Evolutionary conservation across 805 yeast species (phyloP).

Genomic region (Deakozyma indianensis): DNA sequence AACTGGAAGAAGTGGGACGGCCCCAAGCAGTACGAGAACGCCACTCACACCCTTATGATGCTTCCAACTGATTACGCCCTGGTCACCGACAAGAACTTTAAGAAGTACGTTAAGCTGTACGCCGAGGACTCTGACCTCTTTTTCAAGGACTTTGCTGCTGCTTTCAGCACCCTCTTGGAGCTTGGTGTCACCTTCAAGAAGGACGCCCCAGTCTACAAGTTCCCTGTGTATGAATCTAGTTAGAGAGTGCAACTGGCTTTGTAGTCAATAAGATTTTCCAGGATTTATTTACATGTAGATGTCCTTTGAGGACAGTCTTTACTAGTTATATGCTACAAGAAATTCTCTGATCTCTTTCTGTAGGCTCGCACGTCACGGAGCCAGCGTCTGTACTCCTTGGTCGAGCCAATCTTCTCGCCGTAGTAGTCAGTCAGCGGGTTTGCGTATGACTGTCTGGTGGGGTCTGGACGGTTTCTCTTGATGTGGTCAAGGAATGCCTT

Average conservation of each 20-base stretch:
- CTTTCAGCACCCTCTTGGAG: conserved; percentile 53
- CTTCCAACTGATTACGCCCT: conserved; percentile 60
- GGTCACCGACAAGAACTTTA: conserved; percentile 41
- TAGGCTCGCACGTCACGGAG: conserved; percentile 87
- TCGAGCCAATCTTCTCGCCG: conserved; percentile 85
- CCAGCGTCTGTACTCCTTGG: conserved; percentile 88
- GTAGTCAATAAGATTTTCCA: not conserved
- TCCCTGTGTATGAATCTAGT: conserved; percentile 4
- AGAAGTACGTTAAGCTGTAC: conserved; percentile 40
- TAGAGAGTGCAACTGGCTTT: not conserved
- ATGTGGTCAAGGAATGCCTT: conserved; percentile 61
- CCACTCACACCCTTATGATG: conserved; percentile 57
- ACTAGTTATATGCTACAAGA: conserved; percentile 15
- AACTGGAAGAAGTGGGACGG: conserved; percentile 44
- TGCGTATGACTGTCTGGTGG: conserved; percentile 67
- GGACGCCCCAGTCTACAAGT: conserved; percentile 15
- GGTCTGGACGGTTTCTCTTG: conserved; percentile 74
- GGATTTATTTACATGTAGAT: no score
- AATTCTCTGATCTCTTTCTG: conserved; percentile 22
- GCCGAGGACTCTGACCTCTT: conserved; percentile 46
- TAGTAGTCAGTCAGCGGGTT: conserved; percentile 98
- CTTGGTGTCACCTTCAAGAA: conserved; percentile 51
- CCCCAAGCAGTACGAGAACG: conserved; percentile 46
- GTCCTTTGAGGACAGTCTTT: no score
- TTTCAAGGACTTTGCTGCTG: conserved; percentile 46